Conservation (phyloP, 495 filamentous ascomycete genomes). For the Podospora australis region DNA sequence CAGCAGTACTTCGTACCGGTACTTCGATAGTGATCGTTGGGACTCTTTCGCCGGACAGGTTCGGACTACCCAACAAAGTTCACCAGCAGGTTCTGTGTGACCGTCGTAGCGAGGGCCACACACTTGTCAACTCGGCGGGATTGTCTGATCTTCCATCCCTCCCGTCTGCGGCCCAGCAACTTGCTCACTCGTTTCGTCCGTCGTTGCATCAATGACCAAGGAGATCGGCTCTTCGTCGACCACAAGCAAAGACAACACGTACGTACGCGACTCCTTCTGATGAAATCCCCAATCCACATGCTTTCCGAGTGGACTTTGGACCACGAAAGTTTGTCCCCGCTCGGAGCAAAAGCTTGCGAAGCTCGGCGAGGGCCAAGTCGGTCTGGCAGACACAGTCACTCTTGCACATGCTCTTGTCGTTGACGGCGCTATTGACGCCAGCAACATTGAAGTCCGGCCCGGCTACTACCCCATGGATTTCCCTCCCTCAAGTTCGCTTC, state of each 20-base stretch:
- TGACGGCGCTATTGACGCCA: conserved; percentile 3
- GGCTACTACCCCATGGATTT: not conserved
- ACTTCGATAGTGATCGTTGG: not conserved
- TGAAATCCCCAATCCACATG: not conserved
- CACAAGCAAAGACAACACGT: not conserved
- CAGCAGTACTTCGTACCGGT: too few species aligned
- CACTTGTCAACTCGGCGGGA: conserved; percentile 7
- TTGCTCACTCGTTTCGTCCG: not conserved
- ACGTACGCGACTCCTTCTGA: too few species aligned
- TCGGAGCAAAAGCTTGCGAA: conserved; percentile 4
- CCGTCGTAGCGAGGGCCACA: not conserved
- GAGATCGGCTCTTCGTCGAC: conserved; percentile 8
- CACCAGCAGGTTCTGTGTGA: not conserved
- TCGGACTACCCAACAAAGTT: not conserved
- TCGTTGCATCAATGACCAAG: not conserved
- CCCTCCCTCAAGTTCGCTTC: not conserved
- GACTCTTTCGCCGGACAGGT: too few species aligned
- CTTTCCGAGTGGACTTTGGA: not conserved
- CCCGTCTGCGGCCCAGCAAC: conserved; percentile 17
- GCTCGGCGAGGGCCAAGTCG: not conserved
- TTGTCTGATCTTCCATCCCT: conserved; percentile 20
- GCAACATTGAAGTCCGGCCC: not conserved
- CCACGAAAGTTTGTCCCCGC: too few species aligned
- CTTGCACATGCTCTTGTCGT: conserved; percentile 5
- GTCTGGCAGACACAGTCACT: conserved; percentile 1